phyloP scores from a whole-genome alignment of 2,329 filamentous ascomycete species.

The Trichocomaceae sp. region DNA sequence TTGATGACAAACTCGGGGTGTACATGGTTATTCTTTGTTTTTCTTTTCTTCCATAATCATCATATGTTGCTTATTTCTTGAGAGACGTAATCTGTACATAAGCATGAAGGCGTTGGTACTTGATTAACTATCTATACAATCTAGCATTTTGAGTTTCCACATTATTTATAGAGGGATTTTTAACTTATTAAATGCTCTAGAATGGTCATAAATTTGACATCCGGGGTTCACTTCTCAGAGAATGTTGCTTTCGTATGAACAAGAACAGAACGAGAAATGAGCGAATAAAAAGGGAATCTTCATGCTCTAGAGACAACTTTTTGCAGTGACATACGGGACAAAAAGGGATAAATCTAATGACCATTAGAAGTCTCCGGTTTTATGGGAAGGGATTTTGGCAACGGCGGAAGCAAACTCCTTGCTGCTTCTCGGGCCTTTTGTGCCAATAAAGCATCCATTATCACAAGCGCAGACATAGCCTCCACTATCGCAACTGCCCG shows the following conservation, averaged over 20 bases:
- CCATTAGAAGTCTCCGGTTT: slow-evolving; percentile 11
- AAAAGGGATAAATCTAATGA: neutral
- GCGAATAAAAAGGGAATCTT: neutral
- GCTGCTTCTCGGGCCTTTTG: slow-evolving; percentile 60
- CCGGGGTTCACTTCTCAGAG: no score
- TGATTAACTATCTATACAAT: no score
- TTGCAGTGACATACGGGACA: neutral
- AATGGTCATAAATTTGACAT: neutral
- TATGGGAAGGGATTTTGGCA: slow-evolving; percentile 31
- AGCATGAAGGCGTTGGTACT: neutral
- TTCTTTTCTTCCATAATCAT: neutral
- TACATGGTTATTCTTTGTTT: neutral
- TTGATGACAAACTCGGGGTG: neutral
- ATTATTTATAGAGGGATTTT: neutral
- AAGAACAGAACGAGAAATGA: neutral
- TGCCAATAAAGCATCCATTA: slow-evolving; percentile 80
- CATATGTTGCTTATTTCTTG: neutral
- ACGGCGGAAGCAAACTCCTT: slow-evolving; percentile 41
- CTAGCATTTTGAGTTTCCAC: neutral
- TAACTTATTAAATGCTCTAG: neutral
- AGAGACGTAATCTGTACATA: neutral
- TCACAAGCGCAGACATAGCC: slow-evolving; percentile 78
- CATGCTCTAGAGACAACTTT: neutral
- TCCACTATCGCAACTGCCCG: slow-evolving; percentile 68
- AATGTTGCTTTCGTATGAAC: neutral